Percentiles rank a stretch among this genome's conserved stretches.
Evolutionary conservation across 192 early-diverging fungal species (phyloP).

Genomic region (Podila epigama): DNA sequence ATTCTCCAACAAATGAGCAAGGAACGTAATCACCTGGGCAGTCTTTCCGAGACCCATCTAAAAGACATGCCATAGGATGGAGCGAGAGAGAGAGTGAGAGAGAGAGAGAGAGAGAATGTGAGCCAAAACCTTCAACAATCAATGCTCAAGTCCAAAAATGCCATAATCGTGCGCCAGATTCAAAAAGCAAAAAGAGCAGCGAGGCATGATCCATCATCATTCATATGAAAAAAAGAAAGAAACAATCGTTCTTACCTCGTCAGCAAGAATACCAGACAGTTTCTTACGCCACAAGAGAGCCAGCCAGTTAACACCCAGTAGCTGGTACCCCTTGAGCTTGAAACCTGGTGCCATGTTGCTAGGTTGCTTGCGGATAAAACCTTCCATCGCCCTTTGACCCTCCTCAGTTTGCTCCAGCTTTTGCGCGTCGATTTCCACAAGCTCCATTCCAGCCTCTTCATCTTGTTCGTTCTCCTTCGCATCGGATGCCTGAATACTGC

Average conservation of each 20-base stretch:
- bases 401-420: constrained; percentile 7
- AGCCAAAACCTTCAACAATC: no score
- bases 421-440: constrained; percentile 39
- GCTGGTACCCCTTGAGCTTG: constrained; percentile 82
- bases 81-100: no score
- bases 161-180: no score
- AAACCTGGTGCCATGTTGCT: constrained; percentile 64
- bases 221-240: background rate
- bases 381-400: constrained; percentile 41
- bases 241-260: constrained; percentile 47
- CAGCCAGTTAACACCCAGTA: constrained; percentile 90
- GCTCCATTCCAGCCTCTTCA: constrained; percentile 53
- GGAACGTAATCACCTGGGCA: constrained; percentile 86
- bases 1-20: constrained; percentile 64
- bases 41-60: constrained; percentile 96
- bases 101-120: no score
- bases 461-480: constrained; percentile 10
- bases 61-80: no score
- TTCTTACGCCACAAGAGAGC: constrained; percentile 72
- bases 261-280: constrained; percentile 79
- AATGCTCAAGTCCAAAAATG: no score
- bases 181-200: no score
- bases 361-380: constrained; percentile 66
- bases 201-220: background rate
- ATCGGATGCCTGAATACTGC: constrained; percentile 3